Percentiles rank a stretch among this genome's conserved stretches.
Conservation (phyloP, 2,329 filamentous ascomycete genomes). For the Exophiala sp. region DNA sequence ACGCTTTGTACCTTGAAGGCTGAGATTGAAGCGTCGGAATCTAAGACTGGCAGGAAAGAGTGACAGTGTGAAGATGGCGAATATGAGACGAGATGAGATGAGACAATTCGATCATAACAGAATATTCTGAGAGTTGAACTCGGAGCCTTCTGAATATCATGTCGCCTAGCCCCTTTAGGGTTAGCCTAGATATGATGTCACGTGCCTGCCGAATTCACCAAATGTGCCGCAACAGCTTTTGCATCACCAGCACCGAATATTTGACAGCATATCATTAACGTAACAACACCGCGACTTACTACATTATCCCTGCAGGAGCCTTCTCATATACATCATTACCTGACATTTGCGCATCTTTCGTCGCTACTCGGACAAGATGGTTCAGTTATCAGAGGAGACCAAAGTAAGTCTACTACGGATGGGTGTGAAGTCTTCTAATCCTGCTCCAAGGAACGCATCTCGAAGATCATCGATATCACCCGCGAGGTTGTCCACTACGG, state of each 20-base stretch:
- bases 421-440: constrained; percentile 4
- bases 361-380: no score
- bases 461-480: constrained; percentile 90
- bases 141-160: constrained; percentile 2
- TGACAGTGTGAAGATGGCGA: background rate
- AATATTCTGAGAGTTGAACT: background rate
- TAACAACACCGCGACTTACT: background rate
- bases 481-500: constrained; percentile 95
- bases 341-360: background rate
- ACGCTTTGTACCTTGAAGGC: background rate
- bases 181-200: constrained; percentile 4
- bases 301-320: background rate
- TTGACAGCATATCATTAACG: background rate
- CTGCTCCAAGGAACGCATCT: constrained; percentile 77
- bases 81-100: background rate
- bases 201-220: background rate
- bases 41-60: background rate
- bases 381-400: constrained; percentile 83
- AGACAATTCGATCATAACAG: background rate
- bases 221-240: constrained; percentile 10
- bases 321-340: background rate
- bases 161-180: constrained; percentile 6
- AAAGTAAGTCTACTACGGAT: constrained; percentile 56
- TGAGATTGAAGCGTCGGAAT: background rate
- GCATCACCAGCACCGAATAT: background rate